Conservation (phyloP, 176 grass and related monocot species). For the Paspalum vaginatum region DNA sequence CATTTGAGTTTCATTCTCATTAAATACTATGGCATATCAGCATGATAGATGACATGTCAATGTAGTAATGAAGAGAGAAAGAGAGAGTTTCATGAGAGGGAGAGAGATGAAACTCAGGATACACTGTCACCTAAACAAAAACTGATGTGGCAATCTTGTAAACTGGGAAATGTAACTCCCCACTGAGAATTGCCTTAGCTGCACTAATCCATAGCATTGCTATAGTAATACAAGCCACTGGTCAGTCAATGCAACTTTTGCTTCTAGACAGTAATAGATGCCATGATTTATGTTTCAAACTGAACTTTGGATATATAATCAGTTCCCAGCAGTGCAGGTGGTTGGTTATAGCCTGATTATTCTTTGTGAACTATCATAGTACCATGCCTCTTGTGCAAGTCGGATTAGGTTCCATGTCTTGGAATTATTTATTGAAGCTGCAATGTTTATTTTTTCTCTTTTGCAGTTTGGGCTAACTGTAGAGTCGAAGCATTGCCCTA, state of each 20-base stretch:
- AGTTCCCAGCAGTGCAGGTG: background rate
- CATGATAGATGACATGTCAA: no score
- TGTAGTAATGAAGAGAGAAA: no score
- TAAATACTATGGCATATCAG: no score
- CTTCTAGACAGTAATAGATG: background rate
- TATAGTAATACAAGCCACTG: background rate
- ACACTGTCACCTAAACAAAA: no score
- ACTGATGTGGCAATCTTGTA: no score
- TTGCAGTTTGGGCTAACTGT: background rate
- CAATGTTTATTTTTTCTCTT: background rate
- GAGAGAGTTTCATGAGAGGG: no score
- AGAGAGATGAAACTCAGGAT: no score
- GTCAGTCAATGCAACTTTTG: background rate
- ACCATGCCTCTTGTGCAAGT: constrained; percentile 19
- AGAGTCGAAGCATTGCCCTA: background rate
- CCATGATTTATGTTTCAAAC: constrained; percentile 20
- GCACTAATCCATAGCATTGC: constrained; percentile 5
- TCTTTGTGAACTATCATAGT: constrained; percentile 11
- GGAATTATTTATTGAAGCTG: background rate
- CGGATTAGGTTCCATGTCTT: constrained; percentile 16
- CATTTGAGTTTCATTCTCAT: no score
- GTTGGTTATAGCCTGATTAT: background rate
- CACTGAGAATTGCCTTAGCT: no score
- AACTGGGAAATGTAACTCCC: no score
- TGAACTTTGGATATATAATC: constrained; percentile 8